Evolutionary conservation across 768 basidiomycete species (phyloP).

Genomic region (Tricholoma flavovirens): DNA sequence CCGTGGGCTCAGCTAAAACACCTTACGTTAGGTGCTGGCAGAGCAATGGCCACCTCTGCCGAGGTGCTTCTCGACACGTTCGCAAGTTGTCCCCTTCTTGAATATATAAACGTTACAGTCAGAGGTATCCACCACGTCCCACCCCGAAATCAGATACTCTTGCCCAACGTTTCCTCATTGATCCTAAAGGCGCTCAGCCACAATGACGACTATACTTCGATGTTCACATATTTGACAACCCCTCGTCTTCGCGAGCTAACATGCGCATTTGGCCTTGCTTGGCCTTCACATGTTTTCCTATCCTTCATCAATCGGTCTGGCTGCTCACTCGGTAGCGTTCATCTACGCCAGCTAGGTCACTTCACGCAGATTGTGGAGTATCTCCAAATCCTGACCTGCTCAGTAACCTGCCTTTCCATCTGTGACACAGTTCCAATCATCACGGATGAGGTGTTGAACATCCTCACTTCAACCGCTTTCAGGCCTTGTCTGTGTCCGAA

Average conservation of each 20-base stretch:
- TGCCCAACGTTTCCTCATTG: slow-evolving; percentile 6
- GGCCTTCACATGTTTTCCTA: neutral
- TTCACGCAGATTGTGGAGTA: neutral
- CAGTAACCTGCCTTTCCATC: slow-evolving; percentile 1
- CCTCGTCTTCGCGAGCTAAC: neutral
- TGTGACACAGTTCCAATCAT: neutral
- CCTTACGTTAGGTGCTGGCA: slow-evolving; percentile 3
- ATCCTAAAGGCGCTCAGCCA: neutral
- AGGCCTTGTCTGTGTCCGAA: slow-evolving; percentile 1
- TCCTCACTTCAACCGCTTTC: neutral
- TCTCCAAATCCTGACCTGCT: neutral
- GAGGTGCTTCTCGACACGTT: neutral
- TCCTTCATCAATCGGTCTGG: slow-evolving; percentile 3
- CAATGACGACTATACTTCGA: neutral
- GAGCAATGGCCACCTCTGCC: neutral
- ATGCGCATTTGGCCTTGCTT: neutral
- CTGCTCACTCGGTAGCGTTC: neutral
- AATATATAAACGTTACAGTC: slow-evolving; percentile 3
- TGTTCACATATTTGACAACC: too few species aligned
- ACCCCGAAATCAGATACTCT: slow-evolving; percentile 3
- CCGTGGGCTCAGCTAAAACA: slow-evolving; percentile 2
- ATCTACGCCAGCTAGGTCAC: neutral
- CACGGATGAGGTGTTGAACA: neutral
- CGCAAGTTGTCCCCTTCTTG: too few species aligned
- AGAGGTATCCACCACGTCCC: neutral